These are phyloP conservation scores for Capsella rubella DNA, from an alignment of 441 rosid genomes.

Conservation along the genomic window DNA sequence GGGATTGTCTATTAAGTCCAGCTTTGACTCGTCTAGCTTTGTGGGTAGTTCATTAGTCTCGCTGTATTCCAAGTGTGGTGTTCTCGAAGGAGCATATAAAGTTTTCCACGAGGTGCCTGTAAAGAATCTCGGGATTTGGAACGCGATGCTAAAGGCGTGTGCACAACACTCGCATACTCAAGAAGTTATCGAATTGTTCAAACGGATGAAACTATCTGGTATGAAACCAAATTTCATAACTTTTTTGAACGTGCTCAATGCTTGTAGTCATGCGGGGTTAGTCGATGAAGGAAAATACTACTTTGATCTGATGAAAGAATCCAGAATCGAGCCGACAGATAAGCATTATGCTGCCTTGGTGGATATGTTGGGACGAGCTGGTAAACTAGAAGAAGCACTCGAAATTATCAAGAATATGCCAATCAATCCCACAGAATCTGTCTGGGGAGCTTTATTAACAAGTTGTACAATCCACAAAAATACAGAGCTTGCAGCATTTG, in stretches of 20 bases:
- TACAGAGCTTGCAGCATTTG: constrained; percentile 76
- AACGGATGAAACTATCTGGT: constrained; percentile 58
- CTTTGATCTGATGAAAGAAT: constrained; percentile 71
- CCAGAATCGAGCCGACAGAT: constrained; percentile 67
- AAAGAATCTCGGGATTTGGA: constrained; percentile 86
- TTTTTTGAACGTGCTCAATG: constrained; percentile 72
- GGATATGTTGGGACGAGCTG: constrained; percentile 85
- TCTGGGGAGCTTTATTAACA: constrained; percentile 90
- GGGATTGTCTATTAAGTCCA: constrained; percentile 72
- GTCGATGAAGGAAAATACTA: constrained; percentile 62
- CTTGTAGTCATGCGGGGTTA: constrained; percentile 86
- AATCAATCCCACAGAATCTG: constrained; percentile 73
- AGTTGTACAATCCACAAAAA: constrained; percentile 78
- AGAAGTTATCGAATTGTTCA: constrained; percentile 61
- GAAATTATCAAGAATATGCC: constrained; percentile 64
- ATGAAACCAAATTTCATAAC: constrained; percentile 85
- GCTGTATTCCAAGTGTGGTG: constrained; percentile 78
- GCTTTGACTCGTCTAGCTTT: constrained; percentile 68
- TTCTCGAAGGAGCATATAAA: constrained; percentile 64
- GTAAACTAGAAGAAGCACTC: constrained; percentile 76
- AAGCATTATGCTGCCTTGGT: constrained; percentile 89
- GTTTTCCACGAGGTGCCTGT: constrained; percentile 58
- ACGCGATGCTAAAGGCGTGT: constrained; percentile 84
- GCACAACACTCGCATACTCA: constrained; percentile 71
- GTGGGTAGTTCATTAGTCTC: constrained; percentile 86